Evolutionary conservation across 345 rosid genomes (phyloP).

Genomic region (Corymbia maculata): DNA sequence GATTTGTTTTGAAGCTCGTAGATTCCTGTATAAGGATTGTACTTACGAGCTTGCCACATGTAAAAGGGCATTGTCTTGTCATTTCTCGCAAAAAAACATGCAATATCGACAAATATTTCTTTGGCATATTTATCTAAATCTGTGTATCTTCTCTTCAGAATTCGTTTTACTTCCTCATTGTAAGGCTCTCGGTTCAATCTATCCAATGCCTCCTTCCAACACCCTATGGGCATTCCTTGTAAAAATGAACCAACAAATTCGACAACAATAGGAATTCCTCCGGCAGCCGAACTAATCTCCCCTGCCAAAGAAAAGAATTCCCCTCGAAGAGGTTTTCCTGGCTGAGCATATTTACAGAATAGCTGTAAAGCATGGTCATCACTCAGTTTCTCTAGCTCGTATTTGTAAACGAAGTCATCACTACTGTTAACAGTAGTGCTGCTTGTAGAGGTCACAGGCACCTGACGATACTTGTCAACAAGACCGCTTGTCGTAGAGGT

Average conservation of each 20-base stretch:
- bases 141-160: not conserved
- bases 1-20: not conserved
- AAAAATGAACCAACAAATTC: not conserved
- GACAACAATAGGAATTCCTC: not conserved
- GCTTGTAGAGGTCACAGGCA: no score
- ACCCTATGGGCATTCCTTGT: fast-evolving
- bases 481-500: no score
- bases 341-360: not conserved
- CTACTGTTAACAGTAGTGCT: no score
- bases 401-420: not conserved
- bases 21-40: not conserved
- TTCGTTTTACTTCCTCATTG: not conserved
- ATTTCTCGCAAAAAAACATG: not conserved
- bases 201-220: not conserved
- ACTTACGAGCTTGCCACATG: not conserved
- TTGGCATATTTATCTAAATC: not conserved
- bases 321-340: not conserved
- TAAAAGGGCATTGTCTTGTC: not conserved
- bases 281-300: not conserved
- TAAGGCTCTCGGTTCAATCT: not conserved
- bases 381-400: not conserved
- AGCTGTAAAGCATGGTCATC: not conserved
- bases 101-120: fast-evolving
- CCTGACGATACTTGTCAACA: no score
- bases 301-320: not conserved